Evolutionary conservation across 2,329 filamentous ascomycete species (phyloP), one percentile per base, ranked within the genome.

Genomic region (Xylariomycetidae sp.): DNA sequence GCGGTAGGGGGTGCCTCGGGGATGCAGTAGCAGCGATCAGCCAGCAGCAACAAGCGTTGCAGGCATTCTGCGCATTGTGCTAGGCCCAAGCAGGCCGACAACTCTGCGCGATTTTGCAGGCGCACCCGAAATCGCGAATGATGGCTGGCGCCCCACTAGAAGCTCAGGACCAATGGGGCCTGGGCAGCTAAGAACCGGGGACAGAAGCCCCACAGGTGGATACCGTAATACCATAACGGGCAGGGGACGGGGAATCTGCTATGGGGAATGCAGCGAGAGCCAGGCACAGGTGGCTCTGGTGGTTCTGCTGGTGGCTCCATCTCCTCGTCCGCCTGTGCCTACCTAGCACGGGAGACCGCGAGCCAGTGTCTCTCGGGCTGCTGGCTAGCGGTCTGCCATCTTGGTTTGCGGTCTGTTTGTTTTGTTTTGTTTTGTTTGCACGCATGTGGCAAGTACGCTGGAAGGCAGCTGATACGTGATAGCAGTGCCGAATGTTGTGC

Each of bases 31-130:
- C n/a, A n/a, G n/a, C n/a, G n/a, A n/a, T n/a, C n/a, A n/a, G n/a
- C n/a, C n/a, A n/a, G n/a, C n/a, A n/a, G n/a, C n/a, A n/a, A n/a
- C n/a, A n/a, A n/a, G n/a, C n/a, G n/a, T n/a, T n/a, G n/a, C n/a
- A n/a, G n/a, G n/a, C n/a, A n/a, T n/a, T n/a, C n/a, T n/a, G 34
- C 34, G 39, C 34, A 35, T 47, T 41, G 40, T 35, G 31, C 26
- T 27, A 25, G 25, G n/a, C n/a, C n/a, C 25, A 27, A 28, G 19
- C 26, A 30, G 19, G 8, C 10, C 25, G 7, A 14, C 9, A 7
- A 16, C 22, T 44, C 49, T 54, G 52, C 52, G 52, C 50, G 52
- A 55, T 55, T 55, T 54, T 53, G 52, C 47, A 46, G 42, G 41
- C 37, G 39, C 31, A 44, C 32, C 36, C 27, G 19, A 20, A n/a